These are phyloP conservation scores for Talaromyces ruber DNA, from an alignment of 495 filamentous ascomycete species.

Conservation along the genomic window DNA sequence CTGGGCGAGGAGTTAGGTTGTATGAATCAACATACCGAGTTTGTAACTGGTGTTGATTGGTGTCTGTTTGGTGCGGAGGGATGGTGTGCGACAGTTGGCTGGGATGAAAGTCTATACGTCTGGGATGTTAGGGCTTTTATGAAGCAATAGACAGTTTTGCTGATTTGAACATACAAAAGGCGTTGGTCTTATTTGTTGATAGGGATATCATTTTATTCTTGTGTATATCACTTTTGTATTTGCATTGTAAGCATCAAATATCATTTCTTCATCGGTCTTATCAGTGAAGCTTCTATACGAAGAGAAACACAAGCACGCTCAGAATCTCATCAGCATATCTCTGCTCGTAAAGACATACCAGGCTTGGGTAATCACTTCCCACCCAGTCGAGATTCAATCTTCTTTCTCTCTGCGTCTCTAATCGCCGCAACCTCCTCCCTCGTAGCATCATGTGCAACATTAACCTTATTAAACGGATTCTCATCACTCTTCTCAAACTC, in stretches of 20 bases:
- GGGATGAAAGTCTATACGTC: slow-evolving; percentile 84
- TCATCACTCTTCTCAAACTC: slow-evolving; percentile 90
- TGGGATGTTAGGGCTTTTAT: slow-evolving; percentile 79
- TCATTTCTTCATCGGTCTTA: background rate
- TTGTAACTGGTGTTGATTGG: slow-evolving; percentile 96
- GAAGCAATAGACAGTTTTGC: slow-evolving; percentile 14
- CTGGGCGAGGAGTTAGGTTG: slow-evolving; percentile 67
- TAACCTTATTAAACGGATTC: slow-evolving; percentile 86
- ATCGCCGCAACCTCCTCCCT: slow-evolving; percentile 69
- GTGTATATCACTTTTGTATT: slow-evolving; percentile 1
- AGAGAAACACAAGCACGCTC: background rate
- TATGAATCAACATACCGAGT: slow-evolving; percentile 91
- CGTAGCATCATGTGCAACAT: slow-evolving; percentile 61
- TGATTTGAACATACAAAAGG: background rate
- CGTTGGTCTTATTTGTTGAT: background rate
- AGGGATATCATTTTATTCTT: background rate
- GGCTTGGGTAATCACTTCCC: slow-evolving; percentile 14
- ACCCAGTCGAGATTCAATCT: slow-evolving; percentile 62
- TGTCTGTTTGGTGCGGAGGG: slow-evolving; percentile 92
- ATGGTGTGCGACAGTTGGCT: slow-evolving; percentile 88
- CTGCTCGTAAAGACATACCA: slow-evolving; percentile 11
- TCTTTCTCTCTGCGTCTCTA: slow-evolving; percentile 57
- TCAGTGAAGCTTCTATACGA: background rate
- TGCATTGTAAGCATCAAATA: background rate
- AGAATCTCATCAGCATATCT: slow-evolving; percentile 10